Evolutionary conservation across 768 basidiomycete genomes (phyloP).

Genomic region (Podaxis sp.): DNA sequence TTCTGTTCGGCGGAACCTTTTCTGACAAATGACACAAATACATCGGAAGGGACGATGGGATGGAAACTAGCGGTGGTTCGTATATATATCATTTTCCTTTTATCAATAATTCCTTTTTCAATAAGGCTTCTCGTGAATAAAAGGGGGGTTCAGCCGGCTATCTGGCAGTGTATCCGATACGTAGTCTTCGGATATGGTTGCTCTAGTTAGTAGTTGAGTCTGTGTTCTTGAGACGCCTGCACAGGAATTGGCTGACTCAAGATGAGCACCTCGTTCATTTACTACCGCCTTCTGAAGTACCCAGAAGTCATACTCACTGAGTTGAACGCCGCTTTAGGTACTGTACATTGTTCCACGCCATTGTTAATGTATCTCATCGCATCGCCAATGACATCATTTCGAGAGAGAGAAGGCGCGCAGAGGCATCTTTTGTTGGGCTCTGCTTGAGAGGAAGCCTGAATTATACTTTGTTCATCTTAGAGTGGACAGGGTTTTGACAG

Average conservation of each 20-base stretch:
- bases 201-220: not conserved
- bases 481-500: not conserved
- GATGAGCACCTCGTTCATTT: not conserved
- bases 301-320: not conserved
- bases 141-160: conserved; percentile 8
- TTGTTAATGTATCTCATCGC: not conserved
- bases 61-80: not conserved
- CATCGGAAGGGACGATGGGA: not conserved
- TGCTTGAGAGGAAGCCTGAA: not conserved
- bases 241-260: conserved; percentile 10
- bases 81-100: conserved; percentile 6
- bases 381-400: not conserved
- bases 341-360: not conserved
- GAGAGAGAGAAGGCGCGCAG: not conserved
- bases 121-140: not conserved
- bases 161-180: not conserved
- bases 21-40: not conserved
- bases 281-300: not conserved
- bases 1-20: conserved; percentile 8
- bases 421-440: not conserved
- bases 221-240: conserved; percentile 3
- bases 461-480: conserved; percentile 3
- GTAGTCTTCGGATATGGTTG: not conserved
- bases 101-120: conserved; percentile 8
- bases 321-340: not conserved